phyloP scores from a whole-genome alignment of 768 basidiomycete genomes.

The Leccinum broughii region DNA sequence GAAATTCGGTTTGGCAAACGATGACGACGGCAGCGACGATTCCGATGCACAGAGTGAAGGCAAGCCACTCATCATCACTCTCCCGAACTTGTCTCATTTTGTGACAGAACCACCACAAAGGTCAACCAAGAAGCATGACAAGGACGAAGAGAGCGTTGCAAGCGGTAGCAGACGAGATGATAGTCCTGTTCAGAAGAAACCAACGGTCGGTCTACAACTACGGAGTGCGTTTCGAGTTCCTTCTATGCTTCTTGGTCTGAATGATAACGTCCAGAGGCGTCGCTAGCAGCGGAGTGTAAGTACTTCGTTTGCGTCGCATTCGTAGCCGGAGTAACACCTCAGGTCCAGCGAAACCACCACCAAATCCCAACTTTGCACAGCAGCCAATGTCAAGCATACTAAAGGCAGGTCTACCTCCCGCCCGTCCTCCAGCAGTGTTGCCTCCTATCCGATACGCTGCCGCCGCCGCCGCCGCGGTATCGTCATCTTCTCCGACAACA shows the following conservation, averaged over 20 bases:
- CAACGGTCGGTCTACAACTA: conserved; percentile 56
- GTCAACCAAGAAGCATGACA: conserved; percentile 67
- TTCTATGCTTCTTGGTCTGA: conserved; percentile 15
- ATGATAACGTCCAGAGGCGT: conserved; percentile 52
- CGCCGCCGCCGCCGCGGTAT: conserved; percentile 66
- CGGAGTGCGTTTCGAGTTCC: conserved; percentile 59
- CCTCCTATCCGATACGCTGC: conserved; percentile 89
- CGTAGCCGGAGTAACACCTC: conserved; percentile 7
- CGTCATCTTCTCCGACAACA: conserved; percentile 23
- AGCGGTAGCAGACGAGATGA: conserved; percentile 71
- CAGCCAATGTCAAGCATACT: conserved; percentile 77
- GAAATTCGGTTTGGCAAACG: conserved; percentile 75
- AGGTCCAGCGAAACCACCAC: conserved; percentile 58
- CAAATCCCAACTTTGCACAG: conserved; percentile 77
- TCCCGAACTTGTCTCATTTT: neutral
- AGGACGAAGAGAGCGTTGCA: conserved; percentile 73
- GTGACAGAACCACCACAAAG: conserved; percentile 61
- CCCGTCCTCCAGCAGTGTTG: conserved; percentile 51
- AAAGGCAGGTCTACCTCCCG: conserved; percentile 67
- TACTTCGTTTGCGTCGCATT: conserved; percentile 3
- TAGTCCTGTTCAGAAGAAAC: conserved; percentile 81
- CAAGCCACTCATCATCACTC: conserved; percentile 24
- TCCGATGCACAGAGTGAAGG: conserved; percentile 78
- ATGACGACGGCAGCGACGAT: conserved; percentile 74
- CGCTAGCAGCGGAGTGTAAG: conserved; percentile 62